Evolutionary conservation across 2,329 filamentous ascomycete genomes (phyloP).

Genomic region (Diaporthe sp.): DNA sequence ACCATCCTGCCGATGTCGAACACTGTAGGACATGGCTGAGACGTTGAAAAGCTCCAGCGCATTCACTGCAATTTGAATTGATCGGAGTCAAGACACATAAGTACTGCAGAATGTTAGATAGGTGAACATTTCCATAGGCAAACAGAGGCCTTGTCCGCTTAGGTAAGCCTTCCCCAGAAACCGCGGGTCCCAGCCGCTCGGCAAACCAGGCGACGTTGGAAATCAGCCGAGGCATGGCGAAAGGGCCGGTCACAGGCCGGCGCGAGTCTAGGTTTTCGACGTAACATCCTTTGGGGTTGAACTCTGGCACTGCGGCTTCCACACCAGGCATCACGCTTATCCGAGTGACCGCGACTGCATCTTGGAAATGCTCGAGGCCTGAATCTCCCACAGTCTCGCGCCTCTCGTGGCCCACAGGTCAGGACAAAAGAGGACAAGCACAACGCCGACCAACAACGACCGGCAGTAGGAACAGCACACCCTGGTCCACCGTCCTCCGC

Average conservation of each 20-base stretch:
- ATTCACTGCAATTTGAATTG: not conserved
- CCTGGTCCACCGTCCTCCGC: constrained; percentile 18
- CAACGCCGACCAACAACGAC: not conserved
- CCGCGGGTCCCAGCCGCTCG: constrained; percentile 15
- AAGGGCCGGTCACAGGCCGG: constrained; percentile 32
- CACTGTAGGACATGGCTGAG: not conserved
- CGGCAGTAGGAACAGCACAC: constrained; percentile 22
- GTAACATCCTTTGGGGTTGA: not conserved
- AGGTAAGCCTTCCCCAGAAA: not conserved
- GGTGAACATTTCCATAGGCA: not conserved
- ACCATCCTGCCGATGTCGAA: no score
- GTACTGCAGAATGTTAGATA: not conserved
- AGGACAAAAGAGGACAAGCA: constrained; percentile 24
- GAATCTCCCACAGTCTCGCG: not conserved
- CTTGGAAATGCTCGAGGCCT: constrained; percentile 15
- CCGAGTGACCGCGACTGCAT: constrained; percentile 1
- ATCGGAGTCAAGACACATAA: not conserved
- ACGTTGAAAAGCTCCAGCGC: not conserved
- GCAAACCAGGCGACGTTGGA: not conserved
- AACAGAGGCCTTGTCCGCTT: not conserved
- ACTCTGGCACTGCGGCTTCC: not conserved
- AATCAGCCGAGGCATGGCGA: constrained; percentile 35
- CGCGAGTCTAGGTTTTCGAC: constrained; percentile 16
- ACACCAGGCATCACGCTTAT: not conserved
- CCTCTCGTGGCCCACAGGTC: constrained; percentile 25